Evolutionary conservation across 2,329 filamentous ascomycete species (phyloP).

Genomic region (Trichoderma gracile): DNA sequence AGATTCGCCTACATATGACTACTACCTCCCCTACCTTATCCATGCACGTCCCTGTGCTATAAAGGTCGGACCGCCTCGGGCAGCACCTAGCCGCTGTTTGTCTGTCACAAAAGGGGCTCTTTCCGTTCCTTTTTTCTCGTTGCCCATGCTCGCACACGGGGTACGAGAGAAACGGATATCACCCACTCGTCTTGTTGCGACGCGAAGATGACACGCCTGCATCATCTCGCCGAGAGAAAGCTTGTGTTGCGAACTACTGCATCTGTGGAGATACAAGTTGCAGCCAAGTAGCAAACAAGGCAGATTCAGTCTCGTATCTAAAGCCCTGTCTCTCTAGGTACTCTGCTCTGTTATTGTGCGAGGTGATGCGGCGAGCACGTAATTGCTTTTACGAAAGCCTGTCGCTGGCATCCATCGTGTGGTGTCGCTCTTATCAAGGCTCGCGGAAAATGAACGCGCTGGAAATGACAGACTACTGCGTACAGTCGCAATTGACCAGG

Average conservation of each 20-base stretch:
- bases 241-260: not conserved
- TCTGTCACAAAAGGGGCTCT: not conserved
- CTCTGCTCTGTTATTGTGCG: not conserved
- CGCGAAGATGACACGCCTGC: not conserved
- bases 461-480: constrained; percentile 9
- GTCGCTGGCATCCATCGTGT: not conserved
- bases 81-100: not conserved
- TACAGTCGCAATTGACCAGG: not conserved
- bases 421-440: not conserved
- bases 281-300: too few species aligned
- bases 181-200: not conserved
- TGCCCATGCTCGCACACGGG: not conserved
- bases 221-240: constrained; percentile 6
- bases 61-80: not conserved
- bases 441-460: not conserved
- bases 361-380: not conserved
- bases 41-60: not conserved
- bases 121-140: too few species aligned
- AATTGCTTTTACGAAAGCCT: constrained; percentile 2
- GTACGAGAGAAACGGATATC: not conserved
- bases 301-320: too few species aligned
- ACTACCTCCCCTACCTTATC: too few species aligned
- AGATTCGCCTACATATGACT: not conserved
- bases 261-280: not conserved
- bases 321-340: too few species aligned